Conservation (phyloP, 805 yeast species). For the Kodamaea fukazawae region DNA sequence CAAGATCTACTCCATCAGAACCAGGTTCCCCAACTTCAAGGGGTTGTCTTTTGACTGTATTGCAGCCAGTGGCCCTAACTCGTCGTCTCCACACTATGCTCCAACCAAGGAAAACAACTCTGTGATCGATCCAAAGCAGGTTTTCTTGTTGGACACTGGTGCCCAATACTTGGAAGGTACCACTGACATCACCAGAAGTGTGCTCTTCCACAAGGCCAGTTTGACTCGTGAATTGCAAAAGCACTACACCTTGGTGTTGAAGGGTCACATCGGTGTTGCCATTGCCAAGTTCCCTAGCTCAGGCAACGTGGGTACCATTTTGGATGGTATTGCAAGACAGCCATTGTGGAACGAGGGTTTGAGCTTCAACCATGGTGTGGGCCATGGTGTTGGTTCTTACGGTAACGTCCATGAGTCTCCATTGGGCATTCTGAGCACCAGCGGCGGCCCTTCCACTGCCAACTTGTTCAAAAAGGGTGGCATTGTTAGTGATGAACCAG, state of each 20-base stretch:
- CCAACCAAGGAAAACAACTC: conserved; percentile 61
- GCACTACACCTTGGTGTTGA: conserved; percentile 80
- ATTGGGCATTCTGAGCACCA: conserved; percentile 66
- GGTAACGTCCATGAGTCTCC: conserved; percentile 96
- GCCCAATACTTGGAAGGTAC: conserved; percentile 93
- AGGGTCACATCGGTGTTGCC: conserved; percentile 89
- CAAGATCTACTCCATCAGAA: conserved; percentile 55
- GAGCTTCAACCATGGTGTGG: conserved; percentile 92
- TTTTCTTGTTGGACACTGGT: conserved; percentile 85
- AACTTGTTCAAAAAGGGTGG: conserved; percentile 55
- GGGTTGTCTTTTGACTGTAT: conserved; percentile 77
- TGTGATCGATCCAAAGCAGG: conserved; percentile 60
- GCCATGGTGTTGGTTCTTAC: conserved; percentile 94
- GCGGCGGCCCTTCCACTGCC: conserved; percentile 49
- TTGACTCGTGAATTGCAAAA: conserved; percentile 47
- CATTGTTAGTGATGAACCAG: conserved; percentile 89
- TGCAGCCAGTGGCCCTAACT: conserved; percentile 72
- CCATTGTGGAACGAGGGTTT: conserved; percentile 78
- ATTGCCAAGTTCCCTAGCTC: conserved; percentile 64
- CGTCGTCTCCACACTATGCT: conserved; percentile 72
- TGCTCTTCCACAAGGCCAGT: conserved; percentile 52
- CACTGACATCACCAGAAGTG: conserved; percentile 90
- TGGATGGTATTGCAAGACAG: conserved; percentile 83
- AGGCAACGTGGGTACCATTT: conserved; percentile 67
- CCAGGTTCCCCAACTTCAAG: conserved; percentile 51